phyloP scores from a whole-genome alignment of 768 basidiomycete species.

The Butyriboletus loyo region DNA sequence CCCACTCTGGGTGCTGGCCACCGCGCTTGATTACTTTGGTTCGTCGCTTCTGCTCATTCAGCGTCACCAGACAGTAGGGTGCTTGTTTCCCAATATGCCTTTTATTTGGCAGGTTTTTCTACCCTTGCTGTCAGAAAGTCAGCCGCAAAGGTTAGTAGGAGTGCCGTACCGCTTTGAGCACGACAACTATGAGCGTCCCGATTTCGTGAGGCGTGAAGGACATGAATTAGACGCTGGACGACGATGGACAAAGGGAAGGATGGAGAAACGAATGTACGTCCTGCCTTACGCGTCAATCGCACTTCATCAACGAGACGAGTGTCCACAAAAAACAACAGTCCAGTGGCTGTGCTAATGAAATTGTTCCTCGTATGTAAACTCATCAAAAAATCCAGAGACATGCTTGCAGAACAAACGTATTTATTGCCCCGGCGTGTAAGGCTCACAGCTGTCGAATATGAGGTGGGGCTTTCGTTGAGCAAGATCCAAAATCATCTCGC shows the following conservation, averaged over 20 bases:
- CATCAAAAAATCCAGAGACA: background rate
- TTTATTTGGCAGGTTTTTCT: conserved; percentile 91
- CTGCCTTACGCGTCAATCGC: conserved; percentile 20
- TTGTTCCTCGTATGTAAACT: background rate
- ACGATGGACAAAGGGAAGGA: conserved; percentile 1
- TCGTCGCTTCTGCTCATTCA: conserved; percentile 80
- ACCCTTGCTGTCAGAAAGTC: conserved; percentile 22
- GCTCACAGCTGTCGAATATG: conserved; percentile 52
- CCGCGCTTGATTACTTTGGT: conserved; percentile 96
- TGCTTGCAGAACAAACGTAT: background rate
- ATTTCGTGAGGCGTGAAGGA: conserved; percentile 67
- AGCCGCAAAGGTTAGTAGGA: background rate
- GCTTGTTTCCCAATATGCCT: conserved; percentile 95
- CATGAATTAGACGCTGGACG: conserved; percentile 38
- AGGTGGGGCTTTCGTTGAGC: conserved; percentile 70
- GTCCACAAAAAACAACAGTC: conserved; percentile 6
- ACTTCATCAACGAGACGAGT: conserved; percentile 11
- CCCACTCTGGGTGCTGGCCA: conserved; percentile 99
- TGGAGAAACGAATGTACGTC: conserved; percentile 6
- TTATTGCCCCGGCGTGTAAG: conserved; percentile 54
- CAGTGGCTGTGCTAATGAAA: conserved; percentile 19
- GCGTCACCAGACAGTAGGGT: conserved; percentile 81
- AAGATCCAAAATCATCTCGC: conserved; percentile 77
- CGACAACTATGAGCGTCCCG: conserved; percentile 90
- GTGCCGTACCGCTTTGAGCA: conserved; percentile 84